These are phyloP conservation scores for carrot (Daucus carota) DNA, from an alignment of 129 eudicot genomes.

Conservation along the genomic window DH1_v3.0 NC_030381.2:52924501-52925000, in stretches of 20 bases:
- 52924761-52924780: not conserved
- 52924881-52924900: constrained; percentile 28
- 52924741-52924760: not conserved
- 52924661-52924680: constrained; percentile 1
- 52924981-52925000: constrained; percentile 14
- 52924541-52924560: not conserved
- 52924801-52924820: constrained; percentile 34
- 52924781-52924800: not conserved
- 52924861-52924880: constrained; percentile 34
- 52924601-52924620: constrained; percentile 2
- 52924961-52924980: not conserved
- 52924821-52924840: constrained; percentile 86
- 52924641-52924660: not conserved
- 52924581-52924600: constrained; percentile 6
- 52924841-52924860: constrained; percentile 84
- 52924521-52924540: not conserved
- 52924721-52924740: not conserved
- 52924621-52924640: not conserved
- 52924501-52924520: not conserved
- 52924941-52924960: constrained; percentile 11
- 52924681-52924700: not conserved
- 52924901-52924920: constrained; percentile 13
- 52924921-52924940: not conserved
- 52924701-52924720: not conserved
- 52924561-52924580: constrained; percentile 2